Evolutionary conservation across 2,329 filamentous ascomycete genomes (phyloP).

Genomic region (Talaromyces sp.): DNA sequence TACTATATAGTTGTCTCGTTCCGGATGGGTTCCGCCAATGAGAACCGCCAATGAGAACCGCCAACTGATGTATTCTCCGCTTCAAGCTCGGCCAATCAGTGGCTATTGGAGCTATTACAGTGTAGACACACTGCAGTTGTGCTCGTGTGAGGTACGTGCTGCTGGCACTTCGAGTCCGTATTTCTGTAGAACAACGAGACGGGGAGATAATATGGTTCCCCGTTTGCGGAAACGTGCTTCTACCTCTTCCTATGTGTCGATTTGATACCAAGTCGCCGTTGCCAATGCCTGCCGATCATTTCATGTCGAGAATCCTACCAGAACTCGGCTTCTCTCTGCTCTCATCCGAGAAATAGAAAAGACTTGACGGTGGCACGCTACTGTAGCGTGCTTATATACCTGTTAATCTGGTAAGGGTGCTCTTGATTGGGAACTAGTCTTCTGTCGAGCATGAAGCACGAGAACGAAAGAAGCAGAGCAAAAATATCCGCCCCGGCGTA

Average conservation of each 20-base stretch:
- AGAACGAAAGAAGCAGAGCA: neutral
- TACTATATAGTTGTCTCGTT: too few relatives aligned
- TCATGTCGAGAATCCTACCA: neutral
- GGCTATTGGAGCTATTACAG: too few relatives aligned
- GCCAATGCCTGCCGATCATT: neutral
- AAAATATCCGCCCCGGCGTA: neutral
- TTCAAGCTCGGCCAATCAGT: constrained; percentile 5
- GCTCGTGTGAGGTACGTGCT: too few relatives aligned
- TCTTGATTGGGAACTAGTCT: neutral
- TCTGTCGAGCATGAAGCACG: neutral
- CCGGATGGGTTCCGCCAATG: neutral
- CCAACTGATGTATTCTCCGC: neutral
- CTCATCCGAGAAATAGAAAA: too few relatives aligned
- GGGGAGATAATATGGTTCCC: neutral
- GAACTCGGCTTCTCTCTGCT: neutral
- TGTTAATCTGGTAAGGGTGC: neutral
- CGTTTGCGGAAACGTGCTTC: neutral
- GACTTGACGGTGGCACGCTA: neutral
- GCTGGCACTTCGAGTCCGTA: too few relatives aligned
- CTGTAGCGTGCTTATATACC: neutral
- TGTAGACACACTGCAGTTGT: too few relatives aligned
- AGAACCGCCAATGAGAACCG: too few relatives aligned
- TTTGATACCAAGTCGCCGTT: neutral
- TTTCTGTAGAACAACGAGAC: too few relatives aligned
- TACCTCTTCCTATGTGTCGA: neutral